These are phyloP conservation scores for Talaromyces proteolyticus DNA, from an alignment of 495 filamentous ascomycete genomes.

Conservation along the genomic window DNA sequence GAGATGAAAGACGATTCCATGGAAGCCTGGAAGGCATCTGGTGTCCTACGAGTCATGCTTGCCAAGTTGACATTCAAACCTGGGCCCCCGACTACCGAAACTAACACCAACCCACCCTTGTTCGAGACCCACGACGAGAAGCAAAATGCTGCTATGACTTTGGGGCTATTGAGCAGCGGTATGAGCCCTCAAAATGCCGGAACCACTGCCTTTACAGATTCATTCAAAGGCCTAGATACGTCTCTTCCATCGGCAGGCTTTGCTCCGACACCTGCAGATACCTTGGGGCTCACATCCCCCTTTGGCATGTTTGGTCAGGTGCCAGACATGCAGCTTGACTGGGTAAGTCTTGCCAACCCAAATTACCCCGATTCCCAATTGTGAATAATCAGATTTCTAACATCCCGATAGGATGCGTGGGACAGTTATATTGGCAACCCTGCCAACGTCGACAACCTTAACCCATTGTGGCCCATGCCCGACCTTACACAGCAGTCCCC, in stretches of 20 bases:
- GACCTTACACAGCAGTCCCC: constrained; percentile 24
- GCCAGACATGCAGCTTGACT: constrained; percentile 68
- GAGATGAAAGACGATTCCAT: constrained; percentile 68
- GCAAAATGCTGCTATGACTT: constrained; percentile 69
- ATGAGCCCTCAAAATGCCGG: constrained; percentile 54
- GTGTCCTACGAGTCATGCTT: constrained; percentile 74
- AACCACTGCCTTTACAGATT: constrained; percentile 24
- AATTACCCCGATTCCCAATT: too few relatives aligned
- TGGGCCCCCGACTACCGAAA: constrained; percentile 19
- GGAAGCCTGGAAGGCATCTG: constrained; percentile 80
- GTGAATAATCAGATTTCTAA: too few relatives aligned
- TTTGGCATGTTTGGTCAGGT: constrained; percentile 51
- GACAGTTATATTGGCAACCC: constrained; percentile 50
- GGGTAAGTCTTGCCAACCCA: too few relatives aligned
- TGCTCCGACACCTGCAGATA: constrained; percentile 27
- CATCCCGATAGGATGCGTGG: constrained; percentile 42
- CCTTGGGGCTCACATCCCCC: constrained; percentile 39
- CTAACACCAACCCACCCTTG: constrained; percentile 11
- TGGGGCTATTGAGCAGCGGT: constrained; percentile 71
- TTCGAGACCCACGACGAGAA: constrained; percentile 40
- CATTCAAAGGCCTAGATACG: constrained; percentile 25
- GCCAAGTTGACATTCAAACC: constrained; percentile 55
- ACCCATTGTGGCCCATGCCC: constrained; percentile 41
- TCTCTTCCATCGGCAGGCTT: constrained; percentile 25
- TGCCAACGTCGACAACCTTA: constrained; percentile 35